Base-by-base conservation (phyloP, 768 basidiomycete species). In the Fomitopsis serialis region DNA sequence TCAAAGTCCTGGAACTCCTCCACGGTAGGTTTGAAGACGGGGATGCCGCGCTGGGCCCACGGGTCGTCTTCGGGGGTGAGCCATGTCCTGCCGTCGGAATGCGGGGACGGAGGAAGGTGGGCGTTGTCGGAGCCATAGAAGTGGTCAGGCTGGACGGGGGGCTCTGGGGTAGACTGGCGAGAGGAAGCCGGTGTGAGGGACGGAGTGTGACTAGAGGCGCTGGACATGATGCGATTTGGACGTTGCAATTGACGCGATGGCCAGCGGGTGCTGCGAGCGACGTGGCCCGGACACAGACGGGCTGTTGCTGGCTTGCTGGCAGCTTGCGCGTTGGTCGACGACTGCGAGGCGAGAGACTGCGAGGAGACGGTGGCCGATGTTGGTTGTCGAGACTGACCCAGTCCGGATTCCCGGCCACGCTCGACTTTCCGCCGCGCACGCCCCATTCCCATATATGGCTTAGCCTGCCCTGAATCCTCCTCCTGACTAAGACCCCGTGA, bases 11-110 rank as follows among this genome's bases (percentile, higher is more conserved):
- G 67, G 61, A 97, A 97, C 62, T 98, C 92, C 48, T 87, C 85
- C 82, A 95, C 87, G 1, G 88, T 83, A 9, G 97, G 97, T 66
- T 84, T 88, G 78, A 99, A 99, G 11, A 99, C 93, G 5, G 96
- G 97, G 44, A 98, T 96, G 35, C 96, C 97, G 46, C 89, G 87
- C 61, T 85, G 80, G 0, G 90, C 89, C 25, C 84, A 64, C 23
- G 83, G 88, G 73, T 92, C 91, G 62, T 91, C 88, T 25, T 76
- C 75, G n/a, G 91, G 91, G 59, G 83, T 79, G 32, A 91, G 74
- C 81, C 84, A 89, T 35, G 76, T 72, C 56, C 78, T 77, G 25
- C 80, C 80, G 56, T 82, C 78, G 2, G 84, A 84, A 55, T 77
- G 66, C 10, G 86, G 85, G 7, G 87, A 87, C 8, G 79, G 81